Conservation (phyloP, 2,329 filamentous ascomycete species). For the Fusarium albosuccineum region DNA sequence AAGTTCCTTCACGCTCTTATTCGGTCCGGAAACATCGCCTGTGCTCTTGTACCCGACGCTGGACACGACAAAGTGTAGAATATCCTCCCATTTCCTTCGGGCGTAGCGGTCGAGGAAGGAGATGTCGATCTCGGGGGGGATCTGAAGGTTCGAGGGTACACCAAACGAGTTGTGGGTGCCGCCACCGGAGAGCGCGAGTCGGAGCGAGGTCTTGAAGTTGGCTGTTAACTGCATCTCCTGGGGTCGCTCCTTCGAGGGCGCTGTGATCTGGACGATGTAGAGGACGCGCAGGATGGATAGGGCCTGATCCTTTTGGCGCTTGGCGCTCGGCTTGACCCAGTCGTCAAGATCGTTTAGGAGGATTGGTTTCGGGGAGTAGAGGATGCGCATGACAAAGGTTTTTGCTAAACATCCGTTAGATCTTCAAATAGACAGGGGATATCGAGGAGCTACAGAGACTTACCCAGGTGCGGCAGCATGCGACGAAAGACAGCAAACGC, state of each 20-base stretch:
- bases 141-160: conserved; percentile 78
- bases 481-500: conserved; percentile 95
- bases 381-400: conserved; percentile 93
- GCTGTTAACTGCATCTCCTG: conserved; percentile 82
- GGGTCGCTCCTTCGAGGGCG: conserved; percentile 70
- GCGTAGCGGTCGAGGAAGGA: conserved; percentile 87
- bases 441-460: conserved; percentile 36
- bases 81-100: conserved; percentile 92
- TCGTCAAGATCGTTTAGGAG: conserved; percentile 83
- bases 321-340: conserved; percentile 80
- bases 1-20: conserved; percentile 85
- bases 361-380: conserved; percentile 89
- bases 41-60: conserved; percentile 70
- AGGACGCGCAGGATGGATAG: conserved; percentile 84
- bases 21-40: conserved; percentile 67
- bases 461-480: conserved; percentile 94
- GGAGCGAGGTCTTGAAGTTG: conserved; percentile 86
- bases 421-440: neutral
- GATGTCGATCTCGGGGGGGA: conserved; percentile 74
- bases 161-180: conserved; percentile 91
- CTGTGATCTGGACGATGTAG: conserved; percentile 83
- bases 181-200: conserved; percentile 88
- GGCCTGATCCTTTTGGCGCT: conserved; percentile 82
- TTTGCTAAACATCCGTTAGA: conserved; percentile 72
- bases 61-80: conserved; percentile 94